Evolutionary conservation across 768 basidiomycete genomes (phyloP).

Genomic region (Candolleomyces aberdarensis): DNA sequence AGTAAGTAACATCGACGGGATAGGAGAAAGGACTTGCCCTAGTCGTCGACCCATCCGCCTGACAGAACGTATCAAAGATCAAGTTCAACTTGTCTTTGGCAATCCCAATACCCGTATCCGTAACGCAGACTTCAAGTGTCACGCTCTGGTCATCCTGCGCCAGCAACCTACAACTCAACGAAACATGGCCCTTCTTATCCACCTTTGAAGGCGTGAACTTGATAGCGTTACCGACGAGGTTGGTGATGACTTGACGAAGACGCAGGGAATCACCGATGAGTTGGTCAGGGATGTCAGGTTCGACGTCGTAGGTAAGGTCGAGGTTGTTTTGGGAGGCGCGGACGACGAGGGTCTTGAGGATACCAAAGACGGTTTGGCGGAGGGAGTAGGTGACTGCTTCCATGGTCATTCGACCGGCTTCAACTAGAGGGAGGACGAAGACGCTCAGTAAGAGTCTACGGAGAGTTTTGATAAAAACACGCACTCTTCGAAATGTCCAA

Average conservation of each 20-base stretch:
- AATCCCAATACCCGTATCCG: constrained; percentile 98
- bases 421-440: constrained; percentile 60
- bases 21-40: constrained; percentile 49
- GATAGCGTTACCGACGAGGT: constrained; percentile 93
- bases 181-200: constrained; percentile 82
- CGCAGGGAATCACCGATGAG: constrained; percentile 95
- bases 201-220: constrained; percentile 90
- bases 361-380: constrained; percentile 95
- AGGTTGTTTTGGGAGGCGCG: constrained; percentile 96
- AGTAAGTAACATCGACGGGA: background rate
- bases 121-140: constrained; percentile 94
- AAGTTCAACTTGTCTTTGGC: constrained; percentile 97
- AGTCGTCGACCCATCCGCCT: constrained; percentile 98
- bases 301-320: constrained; percentile 94
- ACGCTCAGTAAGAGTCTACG: constrained; percentile 12
- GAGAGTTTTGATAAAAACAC: constrained; percentile 28
- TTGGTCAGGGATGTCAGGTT: constrained; percentile 93
- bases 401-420: constrained; percentile 99
- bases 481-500: constrained; percentile 99
- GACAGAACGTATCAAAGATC: constrained; percentile 99
- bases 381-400: constrained; percentile 98
- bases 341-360: constrained; percentile 96
- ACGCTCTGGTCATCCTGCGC: constrained; percentile 80
- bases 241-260: constrained; percentile 92
- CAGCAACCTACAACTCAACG: constrained; percentile 79